Evolutionary conservation across 2,329 filamentous ascomycete genomes (phyloP), one percentile per base, ranked within the genome.

Genomic region (Dothiorella sarmentorum): DNA sequence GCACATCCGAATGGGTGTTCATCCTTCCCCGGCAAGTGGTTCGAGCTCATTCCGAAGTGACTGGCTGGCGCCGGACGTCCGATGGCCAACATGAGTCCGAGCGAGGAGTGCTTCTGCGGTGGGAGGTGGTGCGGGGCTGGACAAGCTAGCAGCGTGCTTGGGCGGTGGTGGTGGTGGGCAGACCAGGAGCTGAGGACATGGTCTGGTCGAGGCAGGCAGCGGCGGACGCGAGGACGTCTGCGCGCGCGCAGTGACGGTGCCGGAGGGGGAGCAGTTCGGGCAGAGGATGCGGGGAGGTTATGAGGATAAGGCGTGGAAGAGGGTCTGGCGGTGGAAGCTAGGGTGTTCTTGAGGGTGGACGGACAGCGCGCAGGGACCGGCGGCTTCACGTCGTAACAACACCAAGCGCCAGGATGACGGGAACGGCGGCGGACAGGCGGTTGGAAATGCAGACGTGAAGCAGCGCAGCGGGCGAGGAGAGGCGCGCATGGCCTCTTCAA

Each of bases 11-110:
- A 59, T 17, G 42, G 37, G 42, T 53, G 53, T 47, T 59, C 57
- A 29, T 59, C 57, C 42, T 59, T 59, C 24, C 27, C 47, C 15
- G 57, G 47, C 45, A 29, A 35, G 26, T 59, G 57, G 26, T 59
- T 27, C 44, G 57, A 59, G 47, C 57, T 59, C 57, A 59, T 59
- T 53, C 57, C 57, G 57, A 58, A 58, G 18, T 33, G 56, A 58
- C 44, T 42, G 43, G 56, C 56, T 37, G 45, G 24, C 56, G 47
- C 45, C 45, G 45, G 57, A 29, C 38, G 45, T 42, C 20, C 47
- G 38, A 45, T 38, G 29, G 57, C 57, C 47, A 59, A 59, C 57
- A 59, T 59, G 57, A 38, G 47, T 42, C 27, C 45, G 27, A 27
- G 15, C 11, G 33, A 31, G 20, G 27, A 5, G 38, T 13, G 20